phyloP scores from a whole-genome alignment of 345 rosid species.

The Hibiscus trionum region DNA sequence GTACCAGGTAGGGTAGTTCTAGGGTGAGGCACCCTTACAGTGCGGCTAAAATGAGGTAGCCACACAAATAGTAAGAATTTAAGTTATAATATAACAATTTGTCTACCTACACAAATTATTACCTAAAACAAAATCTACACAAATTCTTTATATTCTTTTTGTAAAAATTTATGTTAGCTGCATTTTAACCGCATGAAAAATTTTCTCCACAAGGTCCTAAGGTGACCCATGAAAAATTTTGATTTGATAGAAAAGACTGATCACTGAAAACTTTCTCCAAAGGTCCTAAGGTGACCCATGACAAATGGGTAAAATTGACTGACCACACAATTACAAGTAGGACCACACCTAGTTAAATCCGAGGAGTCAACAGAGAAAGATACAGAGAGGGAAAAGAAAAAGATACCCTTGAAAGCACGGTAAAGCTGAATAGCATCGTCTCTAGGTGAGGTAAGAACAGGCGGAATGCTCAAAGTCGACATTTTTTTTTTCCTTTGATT shows the following conservation, averaged over 20 bases:
- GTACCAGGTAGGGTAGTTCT: no score
- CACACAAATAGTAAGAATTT: no score
- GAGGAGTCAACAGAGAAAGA: neutral
- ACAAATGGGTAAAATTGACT: neutral
- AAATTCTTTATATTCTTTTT: no score
- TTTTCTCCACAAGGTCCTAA: neutral
- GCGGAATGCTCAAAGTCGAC: constrained; percentile 47
- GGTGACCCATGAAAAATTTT: neutral
- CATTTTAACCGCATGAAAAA: no score
- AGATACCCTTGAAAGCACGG: constrained; percentile 43
- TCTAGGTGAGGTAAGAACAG: constrained; percentile 34
- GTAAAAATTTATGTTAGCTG: no score
- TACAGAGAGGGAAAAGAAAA: neutral
- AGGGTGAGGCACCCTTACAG: no score
- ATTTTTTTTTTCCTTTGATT: neutral
- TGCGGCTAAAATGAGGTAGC: no score
- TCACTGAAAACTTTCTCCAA: no score
- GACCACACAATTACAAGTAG: neutral
- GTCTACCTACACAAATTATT: no score
- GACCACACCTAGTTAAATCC: no score
- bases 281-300: neutral
- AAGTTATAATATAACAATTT: no score
- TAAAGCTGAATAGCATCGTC: constrained; percentile 54
- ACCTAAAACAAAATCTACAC: no score
- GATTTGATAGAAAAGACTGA: neutral